These are phyloP conservation scores for Heterococcus sp. DNA, from an alignment of 108 stramenopile species.

Conservation along the genomic window DNA sequence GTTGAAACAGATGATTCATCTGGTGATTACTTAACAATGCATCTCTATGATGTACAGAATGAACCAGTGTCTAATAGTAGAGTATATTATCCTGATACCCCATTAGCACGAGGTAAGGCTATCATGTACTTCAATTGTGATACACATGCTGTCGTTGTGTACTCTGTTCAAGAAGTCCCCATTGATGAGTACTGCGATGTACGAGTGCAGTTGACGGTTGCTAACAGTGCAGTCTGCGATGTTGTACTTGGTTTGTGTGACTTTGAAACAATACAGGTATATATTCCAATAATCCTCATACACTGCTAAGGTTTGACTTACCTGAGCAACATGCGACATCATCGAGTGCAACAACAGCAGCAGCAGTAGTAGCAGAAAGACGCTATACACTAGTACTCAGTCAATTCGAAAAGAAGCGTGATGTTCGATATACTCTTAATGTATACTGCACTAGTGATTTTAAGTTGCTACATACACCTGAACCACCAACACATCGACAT, in stretches of 20 bases:
- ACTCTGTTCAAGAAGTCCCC: too few species aligned
- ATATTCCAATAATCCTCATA: slow-evolving; percentile 60
- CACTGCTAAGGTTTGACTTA: slow-evolving; percentile 38
- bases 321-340: background rate
- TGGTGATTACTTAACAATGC: slow-evolving; percentile 53
- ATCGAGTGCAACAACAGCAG: background rate
- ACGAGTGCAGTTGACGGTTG: background rate
- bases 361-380: background rate
- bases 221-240: background rate
- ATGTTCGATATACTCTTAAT: slow-evolving; percentile 43
- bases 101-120: too few species aligned
- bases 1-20: slow-evolving; percentile 9
- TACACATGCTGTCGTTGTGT: too few species aligned
- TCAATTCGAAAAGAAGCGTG: slow-evolving; percentile 52
- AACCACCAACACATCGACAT: slow-evolving; percentile 6
- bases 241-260: background rate
- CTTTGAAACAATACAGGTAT: slow-evolving; percentile 7
- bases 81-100: too few species aligned
- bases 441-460: slow-evolving; percentile 38
- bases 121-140: too few species aligned
- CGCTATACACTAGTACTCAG: slow-evolving; percentile 56
- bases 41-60: slow-evolving; percentile 43
- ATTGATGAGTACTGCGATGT: too few species aligned
- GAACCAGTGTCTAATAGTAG: slow-evolving; percentile 46
- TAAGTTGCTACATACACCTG: slow-evolving; percentile 12